Conservation (phyloP, 164 flowering plant genomes). For the Akebia trifoliata region DNA sequence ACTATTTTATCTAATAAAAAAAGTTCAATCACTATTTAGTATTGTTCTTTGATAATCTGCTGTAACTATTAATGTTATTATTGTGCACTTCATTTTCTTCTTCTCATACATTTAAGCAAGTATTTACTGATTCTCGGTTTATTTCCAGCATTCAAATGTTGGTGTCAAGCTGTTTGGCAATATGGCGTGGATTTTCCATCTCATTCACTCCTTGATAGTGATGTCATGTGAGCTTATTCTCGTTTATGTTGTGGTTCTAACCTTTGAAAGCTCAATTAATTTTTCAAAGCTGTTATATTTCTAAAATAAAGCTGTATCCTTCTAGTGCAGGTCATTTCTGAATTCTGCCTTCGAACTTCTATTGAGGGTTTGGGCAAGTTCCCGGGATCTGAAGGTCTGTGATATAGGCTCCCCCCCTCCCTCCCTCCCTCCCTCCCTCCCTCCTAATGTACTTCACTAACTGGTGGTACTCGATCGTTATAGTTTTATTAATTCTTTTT, state of each 20-base stretch:
- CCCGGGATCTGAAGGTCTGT: slow-evolving; percentile 82
- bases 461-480: too few relatives aligned
- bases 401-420: too few relatives aligned
- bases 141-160: slow-evolving; percentile 84
- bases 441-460: too few relatives aligned
- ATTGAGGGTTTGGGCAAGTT: slow-evolving; percentile 89
- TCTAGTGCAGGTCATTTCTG: slow-evolving; percentile 75
- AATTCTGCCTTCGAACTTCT: slow-evolving; percentile 96
- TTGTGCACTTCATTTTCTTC: not conserved
- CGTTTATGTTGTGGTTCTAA: not conserved
- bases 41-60: too few relatives aligned
- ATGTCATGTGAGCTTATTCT: slow-evolving; percentile 64
- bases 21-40: too few relatives aligned
- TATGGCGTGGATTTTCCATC: slow-evolving; percentile 54
- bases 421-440: too few relatives aligned
- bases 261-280: not conserved
- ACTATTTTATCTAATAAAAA: too few relatives aligned
- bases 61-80: too few relatives aligned
- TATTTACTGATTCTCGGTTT: not conserved
- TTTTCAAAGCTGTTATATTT: not conserved
- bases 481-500: too few relatives aligned
- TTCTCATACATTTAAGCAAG: not conserved
- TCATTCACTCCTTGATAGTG: slow-evolving; percentile 56
- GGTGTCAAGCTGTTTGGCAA: slow-evolving; percentile 93
- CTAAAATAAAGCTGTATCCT: slow-evolving; percentile 9